phyloP scores from a whole-genome alignment of 352 stramenopile genomes.

The Paralagenidium karlingii region DNA sequence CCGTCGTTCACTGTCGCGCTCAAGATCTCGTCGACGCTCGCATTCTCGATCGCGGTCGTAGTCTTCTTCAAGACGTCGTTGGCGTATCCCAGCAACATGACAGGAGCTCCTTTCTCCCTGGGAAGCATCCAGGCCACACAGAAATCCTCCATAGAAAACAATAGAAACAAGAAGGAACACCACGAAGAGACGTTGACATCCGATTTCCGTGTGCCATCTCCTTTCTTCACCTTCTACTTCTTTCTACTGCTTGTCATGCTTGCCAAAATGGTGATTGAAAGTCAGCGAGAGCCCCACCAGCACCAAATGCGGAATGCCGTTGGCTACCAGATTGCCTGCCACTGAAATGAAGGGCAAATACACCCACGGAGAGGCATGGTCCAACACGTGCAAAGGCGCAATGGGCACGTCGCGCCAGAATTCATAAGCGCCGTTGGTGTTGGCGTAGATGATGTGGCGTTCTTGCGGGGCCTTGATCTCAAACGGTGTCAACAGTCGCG shows the following conservation, averaged over 20 bases:
- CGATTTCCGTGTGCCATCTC: background rate
- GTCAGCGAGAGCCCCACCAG: constrained; percentile 40
- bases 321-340: constrained; percentile 50
- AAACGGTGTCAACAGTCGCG: constrained; percentile 47
- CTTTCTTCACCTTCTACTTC: background rate
- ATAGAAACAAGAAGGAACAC: constrained; percentile 1
- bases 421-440: constrained; percentile 70
- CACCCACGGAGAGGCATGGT: constrained; percentile 45
- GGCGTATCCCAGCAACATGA: too few species aligned
- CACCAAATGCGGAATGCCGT: constrained; percentile 56
- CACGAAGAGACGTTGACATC: background rate
- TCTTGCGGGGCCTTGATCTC: constrained; percentile 39
- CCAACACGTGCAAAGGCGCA: constrained; percentile 50
- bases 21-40: background rate
- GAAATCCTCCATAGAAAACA: too few species aligned
- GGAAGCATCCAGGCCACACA: too few species aligned
- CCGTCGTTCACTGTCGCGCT: background rate
- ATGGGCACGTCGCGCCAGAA: constrained; percentile 79
- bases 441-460: constrained; percentile 66
- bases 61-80: background rate
- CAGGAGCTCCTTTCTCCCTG: too few species aligned
- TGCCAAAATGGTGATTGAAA: constrained; percentile 34
- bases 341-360: constrained; percentile 64
- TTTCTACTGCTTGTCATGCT: constrained; percentile 5
- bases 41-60: background rate